phyloP scores from a whole-genome alignment of 768 basidiomycete species.

The Ramaria rubella region DNA sequence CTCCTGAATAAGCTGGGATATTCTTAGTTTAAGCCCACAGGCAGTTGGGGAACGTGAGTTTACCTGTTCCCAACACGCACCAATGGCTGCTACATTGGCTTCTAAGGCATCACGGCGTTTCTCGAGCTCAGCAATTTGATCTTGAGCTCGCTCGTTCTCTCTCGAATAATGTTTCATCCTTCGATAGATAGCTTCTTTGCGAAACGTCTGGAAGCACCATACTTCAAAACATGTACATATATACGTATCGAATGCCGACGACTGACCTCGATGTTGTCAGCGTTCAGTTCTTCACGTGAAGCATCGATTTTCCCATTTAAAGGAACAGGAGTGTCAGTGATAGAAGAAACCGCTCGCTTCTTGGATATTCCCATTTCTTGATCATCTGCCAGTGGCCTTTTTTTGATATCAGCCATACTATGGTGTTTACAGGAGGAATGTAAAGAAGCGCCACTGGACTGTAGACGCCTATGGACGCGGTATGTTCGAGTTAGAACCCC shows the following conservation, averaged over 20 bases:
- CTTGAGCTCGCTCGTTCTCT: conserved; percentile 59
- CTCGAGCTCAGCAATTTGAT: conserved; percentile 58
- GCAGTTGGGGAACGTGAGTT: conserved; percentile 6
- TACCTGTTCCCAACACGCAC: conserved; percentile 78
- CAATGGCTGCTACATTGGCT: conserved; percentile 64
- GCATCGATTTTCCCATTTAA: conserved; percentile 19
- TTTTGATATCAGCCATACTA: conserved; percentile 10
- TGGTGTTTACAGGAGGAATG: background rate
- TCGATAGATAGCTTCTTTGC: conserved; percentile 81
- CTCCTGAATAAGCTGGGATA: conserved; percentile 53
- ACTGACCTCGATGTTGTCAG: conserved; percentile 54
- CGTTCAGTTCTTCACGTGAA: conserved; percentile 22
- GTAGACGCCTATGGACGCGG: conserved; percentile 2
- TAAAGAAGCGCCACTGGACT: background rate
- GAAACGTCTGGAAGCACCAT: conserved; percentile 50
- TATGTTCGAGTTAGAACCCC: background rate
- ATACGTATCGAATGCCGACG: conserved; percentile 12
- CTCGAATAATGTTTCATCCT: conserved; percentile 79
- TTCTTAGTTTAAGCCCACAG: conserved; percentile 1
- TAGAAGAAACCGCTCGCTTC: conserved; percentile 22
- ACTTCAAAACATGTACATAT: conserved; percentile 12
- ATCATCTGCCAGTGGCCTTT: conserved; percentile 16
- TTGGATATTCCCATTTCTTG: conserved; percentile 19
- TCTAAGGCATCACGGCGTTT: conserved; percentile 59
- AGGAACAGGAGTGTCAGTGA: conserved; percentile 17